Conservation (phyloP, 2,329 filamentous ascomycete genomes). For the Acarospora socialis region DNA sequence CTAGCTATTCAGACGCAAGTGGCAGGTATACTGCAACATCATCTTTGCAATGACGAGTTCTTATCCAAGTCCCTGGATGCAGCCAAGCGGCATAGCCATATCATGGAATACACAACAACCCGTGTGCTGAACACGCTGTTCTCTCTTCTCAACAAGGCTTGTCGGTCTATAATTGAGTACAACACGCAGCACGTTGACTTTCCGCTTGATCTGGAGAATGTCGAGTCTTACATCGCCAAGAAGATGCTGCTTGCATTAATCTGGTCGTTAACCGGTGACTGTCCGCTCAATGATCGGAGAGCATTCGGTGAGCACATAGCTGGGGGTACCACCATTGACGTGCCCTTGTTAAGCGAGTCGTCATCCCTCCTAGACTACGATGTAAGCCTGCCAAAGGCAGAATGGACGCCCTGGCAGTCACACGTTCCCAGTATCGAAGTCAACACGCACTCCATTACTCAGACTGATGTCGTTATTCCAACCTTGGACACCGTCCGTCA, state of each 20-base stretch:
- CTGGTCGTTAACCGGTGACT: slow-evolving; percentile 94
- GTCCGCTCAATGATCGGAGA: slow-evolving; percentile 75
- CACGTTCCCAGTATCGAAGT: slow-evolving; percentile 91
- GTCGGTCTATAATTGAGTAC: slow-evolving; percentile 86
- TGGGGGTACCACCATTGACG: slow-evolving; percentile 70
- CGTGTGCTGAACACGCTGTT: slow-evolving; percentile 87
- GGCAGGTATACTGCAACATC: slow-evolving; percentile 62
- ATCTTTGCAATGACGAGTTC: slow-evolving; percentile 67
- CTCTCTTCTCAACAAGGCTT: slow-evolving; percentile 87
- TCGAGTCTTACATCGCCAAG: slow-evolving; percentile 81
- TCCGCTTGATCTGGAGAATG: slow-evolving; percentile 74
- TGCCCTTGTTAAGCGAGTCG: slow-evolving; percentile 61
- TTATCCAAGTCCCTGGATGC: slow-evolving; percentile 62
- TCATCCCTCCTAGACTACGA: slow-evolving; percentile 93
- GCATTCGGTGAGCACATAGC: slow-evolving; percentile 74
- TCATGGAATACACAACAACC: slow-evolving; percentile 94
- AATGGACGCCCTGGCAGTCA: slow-evolving; percentile 89
- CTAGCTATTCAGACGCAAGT: slow-evolving; percentile 65
- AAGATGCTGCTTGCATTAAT: slow-evolving; percentile 85
- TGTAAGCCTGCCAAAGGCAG: slow-evolving; percentile 68
- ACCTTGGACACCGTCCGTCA: slow-evolving; percentile 95
- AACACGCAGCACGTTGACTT: slow-evolving; percentile 92
- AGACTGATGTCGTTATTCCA: slow-evolving; percentile 96
- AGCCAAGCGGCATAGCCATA: slow-evolving; percentile 71
- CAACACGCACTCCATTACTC: slow-evolving; percentile 94